A percentile compares a stretch with the other conserved stretches of the same genome.
Conservation (phyloP, 371 early-diverging fungal species). For the Apophysomyces variabilis region DNA sequence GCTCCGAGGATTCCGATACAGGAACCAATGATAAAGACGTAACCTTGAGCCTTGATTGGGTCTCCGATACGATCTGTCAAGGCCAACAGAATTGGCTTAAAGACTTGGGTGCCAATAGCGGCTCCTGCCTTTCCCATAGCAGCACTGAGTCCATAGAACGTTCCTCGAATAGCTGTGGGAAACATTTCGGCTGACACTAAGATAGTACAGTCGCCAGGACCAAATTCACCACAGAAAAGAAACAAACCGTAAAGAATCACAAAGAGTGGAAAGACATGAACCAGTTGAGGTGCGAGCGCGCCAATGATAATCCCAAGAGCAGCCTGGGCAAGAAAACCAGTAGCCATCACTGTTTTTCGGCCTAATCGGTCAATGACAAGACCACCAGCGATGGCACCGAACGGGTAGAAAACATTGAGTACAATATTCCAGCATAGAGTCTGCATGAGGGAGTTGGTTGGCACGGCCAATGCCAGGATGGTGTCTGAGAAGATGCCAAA, state of each 20-base stretch:
- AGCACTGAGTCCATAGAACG: constrained; percentile 59
- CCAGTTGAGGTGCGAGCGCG: constrained; percentile 41
- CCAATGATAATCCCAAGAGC: constrained; percentile 58
- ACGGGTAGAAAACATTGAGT: constrained; percentile 56
- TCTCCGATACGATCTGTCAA: constrained; percentile 41
- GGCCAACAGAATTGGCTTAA: constrained; percentile 49
- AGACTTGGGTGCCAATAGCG: constrained; percentile 55
- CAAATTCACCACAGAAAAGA: constrained; percentile 60
- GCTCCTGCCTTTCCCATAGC: constrained; percentile 61
- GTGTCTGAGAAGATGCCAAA: constrained; percentile 58
- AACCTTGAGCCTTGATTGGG: constrained; percentile 40
- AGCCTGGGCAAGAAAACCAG: constrained; percentile 55
- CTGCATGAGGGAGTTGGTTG: constrained; percentile 33
- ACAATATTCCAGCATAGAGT: constrained; percentile 55
- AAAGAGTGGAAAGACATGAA: constrained; percentile 52
- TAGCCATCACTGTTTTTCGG: constrained; percentile 56
- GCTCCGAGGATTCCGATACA: constrained; percentile 56
- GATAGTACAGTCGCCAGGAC: constrained; percentile 60
- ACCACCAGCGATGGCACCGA: constrained; percentile 56
- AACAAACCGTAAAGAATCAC: constrained; percentile 63
- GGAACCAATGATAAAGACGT: constrained; percentile 56
- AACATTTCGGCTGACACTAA: constrained; percentile 58
- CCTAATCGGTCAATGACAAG: constrained; percentile 53
- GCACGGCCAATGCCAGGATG: constrained; percentile 30
- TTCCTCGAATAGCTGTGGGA: constrained; percentile 66